These are phyloP conservation scores for Collybiopsis confluens DNA, from an alignment of 768 basidiomycete genomes.

Conservation along the genomic window DNA sequence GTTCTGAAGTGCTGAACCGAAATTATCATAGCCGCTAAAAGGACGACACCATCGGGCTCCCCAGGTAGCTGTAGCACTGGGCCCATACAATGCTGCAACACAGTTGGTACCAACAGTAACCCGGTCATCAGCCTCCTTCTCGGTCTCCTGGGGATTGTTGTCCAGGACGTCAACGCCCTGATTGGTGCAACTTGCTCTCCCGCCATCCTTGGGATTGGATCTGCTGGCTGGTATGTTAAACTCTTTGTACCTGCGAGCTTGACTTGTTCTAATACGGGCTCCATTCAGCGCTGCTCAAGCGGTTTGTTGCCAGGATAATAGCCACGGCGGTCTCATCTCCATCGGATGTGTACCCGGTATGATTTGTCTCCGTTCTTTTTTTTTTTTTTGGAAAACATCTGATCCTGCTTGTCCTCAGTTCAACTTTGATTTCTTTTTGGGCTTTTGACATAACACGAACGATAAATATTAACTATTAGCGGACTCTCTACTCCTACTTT, in stretches of 20 bases:
- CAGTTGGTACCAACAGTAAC: slow-evolving; percentile 16
- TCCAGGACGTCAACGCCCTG: slow-evolving; percentile 13
- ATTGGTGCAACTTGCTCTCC: slow-evolving; percentile 36
- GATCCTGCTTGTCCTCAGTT: background rate
- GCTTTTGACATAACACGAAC: background rate
- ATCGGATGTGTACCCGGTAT: slow-evolving; percentile 21
- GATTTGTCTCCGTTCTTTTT: background rate
- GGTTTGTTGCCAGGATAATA: slow-evolving; percentile 44
- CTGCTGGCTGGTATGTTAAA: slow-evolving; percentile 17
- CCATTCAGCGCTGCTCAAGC: slow-evolving; percentile 30
- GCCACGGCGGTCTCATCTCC: slow-evolving; percentile 38
- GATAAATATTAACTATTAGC: no score
- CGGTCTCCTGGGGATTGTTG: slow-evolving; percentile 27
- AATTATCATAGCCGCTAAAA: slow-evolving; percentile 28
- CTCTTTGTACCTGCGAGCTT: background rate
- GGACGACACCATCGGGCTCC: slow-evolving; percentile 28
- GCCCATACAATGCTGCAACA: slow-evolving; percentile 40
- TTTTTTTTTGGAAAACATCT: background rate
- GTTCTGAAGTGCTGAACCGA: background rate
- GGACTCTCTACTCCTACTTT: no score
- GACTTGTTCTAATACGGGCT: background rate
- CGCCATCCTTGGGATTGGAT: slow-evolving; percentile 26
- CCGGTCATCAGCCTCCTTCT: slow-evolving; percentile 15
- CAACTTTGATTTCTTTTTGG: background rate
- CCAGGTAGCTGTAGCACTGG: slow-evolving; percentile 37